phyloP scores from a whole-genome alignment of 331 rosid genomes.

The Quercus tomentella region DNA sequence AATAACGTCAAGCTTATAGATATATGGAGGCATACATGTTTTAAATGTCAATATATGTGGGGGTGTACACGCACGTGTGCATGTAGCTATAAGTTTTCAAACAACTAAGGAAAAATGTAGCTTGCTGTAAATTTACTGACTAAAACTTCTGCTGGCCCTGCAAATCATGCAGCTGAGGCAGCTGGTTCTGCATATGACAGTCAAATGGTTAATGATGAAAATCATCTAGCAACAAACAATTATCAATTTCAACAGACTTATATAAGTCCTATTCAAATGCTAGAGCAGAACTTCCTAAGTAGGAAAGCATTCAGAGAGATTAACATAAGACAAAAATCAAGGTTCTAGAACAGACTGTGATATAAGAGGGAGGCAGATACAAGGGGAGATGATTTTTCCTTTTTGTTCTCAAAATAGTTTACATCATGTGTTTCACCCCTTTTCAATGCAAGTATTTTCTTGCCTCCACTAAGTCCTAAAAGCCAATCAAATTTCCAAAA shows the following conservation, averaged over 20 bases:
- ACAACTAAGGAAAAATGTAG: not conserved
- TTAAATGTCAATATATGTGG: not conserved
- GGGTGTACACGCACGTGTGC: not conserved
- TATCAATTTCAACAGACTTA: not conserved
- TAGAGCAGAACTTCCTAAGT: not conserved
- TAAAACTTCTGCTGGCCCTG: slow-evolving; percentile 48
- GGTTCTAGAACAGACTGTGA: not conserved
- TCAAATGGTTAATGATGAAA: not conserved
- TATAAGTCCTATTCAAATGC: not conserved
- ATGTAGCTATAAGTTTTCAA: not conserved
- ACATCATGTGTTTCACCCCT: not conserved
- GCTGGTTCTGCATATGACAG: slow-evolving; percentile 19
- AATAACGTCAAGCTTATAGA: not conserved
- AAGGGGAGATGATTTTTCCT: not conserved
- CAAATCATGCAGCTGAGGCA: slow-evolving; percentile 41
- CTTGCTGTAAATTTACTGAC: slow-evolving; percentile 15
- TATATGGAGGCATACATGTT: not conserved
- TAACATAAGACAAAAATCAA: not conserved
- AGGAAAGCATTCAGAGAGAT: not conserved
- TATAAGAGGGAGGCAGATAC: not conserved
- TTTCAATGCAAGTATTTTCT: not conserved
- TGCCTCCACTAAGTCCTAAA: not conserved
- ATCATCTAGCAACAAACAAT: not conserved
- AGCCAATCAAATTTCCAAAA: not conserved
- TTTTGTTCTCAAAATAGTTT: not conserved